Evolutionary conservation across 2,329 filamentous ascomycete species (phyloP).

Genomic region (Trichoderma sp.): DNA sequence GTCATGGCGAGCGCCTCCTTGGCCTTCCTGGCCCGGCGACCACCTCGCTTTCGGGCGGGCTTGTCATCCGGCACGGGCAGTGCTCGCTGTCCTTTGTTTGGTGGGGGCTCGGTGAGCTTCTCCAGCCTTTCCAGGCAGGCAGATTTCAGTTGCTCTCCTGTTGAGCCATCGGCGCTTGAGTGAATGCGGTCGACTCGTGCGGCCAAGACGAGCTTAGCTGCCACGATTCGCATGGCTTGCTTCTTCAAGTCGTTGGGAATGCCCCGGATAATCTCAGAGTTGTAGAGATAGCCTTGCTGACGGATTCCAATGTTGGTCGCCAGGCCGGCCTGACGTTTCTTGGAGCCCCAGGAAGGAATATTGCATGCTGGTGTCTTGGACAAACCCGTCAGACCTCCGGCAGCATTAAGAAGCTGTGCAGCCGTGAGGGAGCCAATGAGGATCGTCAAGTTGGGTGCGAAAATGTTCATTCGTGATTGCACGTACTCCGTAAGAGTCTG

Average conservation of each 20-base stretch:
- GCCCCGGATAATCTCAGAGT: slow-evolving; percentile 82
- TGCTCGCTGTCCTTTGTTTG: slow-evolving; percentile 82
- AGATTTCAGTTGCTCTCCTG: slow-evolving; percentile 76
- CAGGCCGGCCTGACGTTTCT: slow-evolving; percentile 78
- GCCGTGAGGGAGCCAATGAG: slow-evolving; percentile 90
- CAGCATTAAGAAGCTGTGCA: slow-evolving; percentile 92
- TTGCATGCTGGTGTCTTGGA: slow-evolving; percentile 94
- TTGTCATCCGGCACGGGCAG: slow-evolving; percentile 94
- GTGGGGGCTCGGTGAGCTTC: slow-evolving; percentile 86
- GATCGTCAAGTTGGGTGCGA: slow-evolving; percentile 88
- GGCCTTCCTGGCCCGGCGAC: slow-evolving; percentile 82
- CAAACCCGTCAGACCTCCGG: slow-evolving; percentile 81
- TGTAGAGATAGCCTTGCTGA: slow-evolving; percentile 89
- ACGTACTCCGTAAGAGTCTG: slow-evolving; percentile 87
- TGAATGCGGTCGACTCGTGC: slow-evolving; percentile 87
- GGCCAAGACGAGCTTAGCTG: slow-evolving; percentile 90
- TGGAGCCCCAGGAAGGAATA: slow-evolving; percentile 83
- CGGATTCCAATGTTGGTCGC: slow-evolving; percentile 89
- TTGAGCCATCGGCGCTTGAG: slow-evolving; percentile 74
- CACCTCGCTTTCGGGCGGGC: slow-evolving; percentile 86
- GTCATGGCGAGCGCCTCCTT: slow-evolving; percentile 98
- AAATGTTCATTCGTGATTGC: slow-evolving; percentile 93
- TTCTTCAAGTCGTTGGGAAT: slow-evolving; percentile 85
- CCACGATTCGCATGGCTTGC: slow-evolving; percentile 92
- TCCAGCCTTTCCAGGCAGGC: slow-evolving; percentile 83